Evolutionary conservation across 179 eudicot species (phyloP), one percentile per base, ranked within the genome.

Genomic region (Beta macrorhiza): DNA sequence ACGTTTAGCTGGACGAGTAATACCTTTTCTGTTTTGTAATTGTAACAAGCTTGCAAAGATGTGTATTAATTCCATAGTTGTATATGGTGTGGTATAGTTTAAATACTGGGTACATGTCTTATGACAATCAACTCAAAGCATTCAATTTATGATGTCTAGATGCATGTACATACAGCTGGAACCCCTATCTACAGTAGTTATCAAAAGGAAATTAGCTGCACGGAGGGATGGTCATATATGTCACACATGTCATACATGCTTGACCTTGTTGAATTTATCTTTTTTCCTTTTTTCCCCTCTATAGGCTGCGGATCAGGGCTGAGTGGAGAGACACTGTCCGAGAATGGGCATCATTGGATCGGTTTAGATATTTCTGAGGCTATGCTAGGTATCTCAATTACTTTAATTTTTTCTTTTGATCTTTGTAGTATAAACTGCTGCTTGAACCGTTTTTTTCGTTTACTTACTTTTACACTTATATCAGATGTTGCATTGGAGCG

Each of bases 301-400:
- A 71, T 79, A 94, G 99, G 98, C 51, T 96, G 99, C 79, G 98
- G 98, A 78, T 96, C 98, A 71, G 99, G 99, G 74, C 91, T 96
- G 62, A 94, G 98, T 81, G 98, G 98, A 55, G 99, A 96, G 90
- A 96, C 97, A 58, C 79, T 96, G 79, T 87, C 98, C 69, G 97
- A 92, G 83, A 82, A 87, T 82, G 97, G 96, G 68, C 99, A 96
- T 83, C 92, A 90, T 3, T 96, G 99, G 99, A 86, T 96, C 88
- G 99, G 99, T 79, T 78, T 96, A 62, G 98, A 94, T 91, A 96
- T 96, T 78, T 94, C 99, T 55, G 85, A 84, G 55, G 86, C 99
- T 57, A 96, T 94, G 98, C 92, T 96, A 61, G 81, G 99, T 94
- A 91, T 81, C 91, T 80, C 37, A 77, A 72, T 68, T 79, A 9